Evolutionary conservation across 2,329 filamentous ascomycete genomes (phyloP).

Genomic region (Ascochyta pisi): DNA sequence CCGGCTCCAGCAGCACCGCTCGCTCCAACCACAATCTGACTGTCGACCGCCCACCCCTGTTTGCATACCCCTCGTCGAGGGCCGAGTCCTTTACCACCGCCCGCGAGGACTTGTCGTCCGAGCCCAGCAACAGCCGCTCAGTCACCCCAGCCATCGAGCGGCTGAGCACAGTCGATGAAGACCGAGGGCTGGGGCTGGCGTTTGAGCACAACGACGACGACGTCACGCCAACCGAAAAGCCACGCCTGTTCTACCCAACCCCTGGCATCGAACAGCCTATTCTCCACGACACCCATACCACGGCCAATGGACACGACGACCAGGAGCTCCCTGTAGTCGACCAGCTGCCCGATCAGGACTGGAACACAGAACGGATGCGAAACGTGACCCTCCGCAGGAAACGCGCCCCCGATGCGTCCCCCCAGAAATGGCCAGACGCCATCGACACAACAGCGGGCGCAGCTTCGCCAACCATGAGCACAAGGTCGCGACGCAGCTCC

Average conservation of each 20-base stretch:
- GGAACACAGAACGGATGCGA: constrained; percentile 51
- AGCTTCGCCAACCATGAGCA: constrained; percentile 29
- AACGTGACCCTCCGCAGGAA: constrained; percentile 52
- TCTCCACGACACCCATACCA: constrained; percentile 17
- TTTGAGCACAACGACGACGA: constrained; percentile 43
- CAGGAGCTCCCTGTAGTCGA: constrained; percentile 30
- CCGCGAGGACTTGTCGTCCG: constrained; percentile 50
- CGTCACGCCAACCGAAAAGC: constrained; percentile 40
- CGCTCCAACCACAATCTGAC: background rate
- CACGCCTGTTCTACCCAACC: constrained; percentile 20
- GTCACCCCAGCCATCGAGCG: constrained; percentile 36
- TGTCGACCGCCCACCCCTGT: constrained; percentile 35
- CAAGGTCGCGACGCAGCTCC: constrained; percentile 30
- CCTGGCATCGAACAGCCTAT: background rate
- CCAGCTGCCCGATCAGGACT: constrained; percentile 45
- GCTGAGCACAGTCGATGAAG: constrained; percentile 40
- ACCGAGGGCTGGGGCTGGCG: constrained; percentile 44
- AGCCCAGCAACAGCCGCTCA: constrained; percentile 39
- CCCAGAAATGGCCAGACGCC: constrained; percentile 20
- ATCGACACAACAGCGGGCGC: constrained; percentile 21
- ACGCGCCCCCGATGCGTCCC: constrained; percentile 36
- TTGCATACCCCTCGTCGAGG: constrained; percentile 50
- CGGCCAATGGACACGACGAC: constrained; percentile 20
- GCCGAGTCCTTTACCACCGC: constrained; percentile 58
- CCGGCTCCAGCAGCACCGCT: constrained; percentile 26